phyloP scores from a whole-genome alignment of 352 stramenopile genomes.

The Phytophthora sansomeana region DNA sequence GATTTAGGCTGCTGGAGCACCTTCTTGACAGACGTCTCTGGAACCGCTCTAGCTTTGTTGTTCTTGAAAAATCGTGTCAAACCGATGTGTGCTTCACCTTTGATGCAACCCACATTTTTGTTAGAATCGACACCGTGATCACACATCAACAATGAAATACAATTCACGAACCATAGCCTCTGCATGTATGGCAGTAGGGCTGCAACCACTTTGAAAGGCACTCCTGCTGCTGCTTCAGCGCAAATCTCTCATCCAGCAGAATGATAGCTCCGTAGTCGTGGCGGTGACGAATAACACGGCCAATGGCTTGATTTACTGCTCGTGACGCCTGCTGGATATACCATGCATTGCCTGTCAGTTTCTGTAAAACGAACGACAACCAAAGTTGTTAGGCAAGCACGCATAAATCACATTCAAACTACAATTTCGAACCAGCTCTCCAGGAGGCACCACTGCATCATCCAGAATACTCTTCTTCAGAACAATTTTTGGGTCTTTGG shows the following conservation, averaged over 20 bases:
- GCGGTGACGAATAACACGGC: constrained; percentile 98
- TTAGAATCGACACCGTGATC: constrained; percentile 2
- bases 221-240: constrained; percentile 87
- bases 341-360: constrained; percentile 96
- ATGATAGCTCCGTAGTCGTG: constrained; percentile 99
- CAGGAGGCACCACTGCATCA: constrained; percentile 60
- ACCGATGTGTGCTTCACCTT: constrained; percentile 85
- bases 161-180: constrained; percentile 69
- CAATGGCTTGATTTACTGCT: constrained; percentile 99
- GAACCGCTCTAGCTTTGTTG: constrained; percentile 60
- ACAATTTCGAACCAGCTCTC: constrained; percentile 58
- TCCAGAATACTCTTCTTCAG: constrained; percentile 98
- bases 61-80: constrained; percentile 86
- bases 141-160: neutral
- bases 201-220: constrained; percentile 97
- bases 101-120: constrained; percentile 5
- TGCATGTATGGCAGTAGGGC: constrained; percentile 70
- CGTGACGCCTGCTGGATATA: constrained; percentile 98
- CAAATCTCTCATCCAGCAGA: constrained; percentile 97
- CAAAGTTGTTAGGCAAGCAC: constrained; percentile 5
- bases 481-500: constrained; percentile 97
- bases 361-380: constrained; percentile 41
- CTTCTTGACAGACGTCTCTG: constrained; percentile 40
- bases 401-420: neutral
- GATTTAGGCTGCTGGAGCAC: constrained; percentile 44